These are phyloP conservation scores for Lonicera japonica DNA, from an alignment of 129 eudicot species.

Conservation along the genomic window DNA sequence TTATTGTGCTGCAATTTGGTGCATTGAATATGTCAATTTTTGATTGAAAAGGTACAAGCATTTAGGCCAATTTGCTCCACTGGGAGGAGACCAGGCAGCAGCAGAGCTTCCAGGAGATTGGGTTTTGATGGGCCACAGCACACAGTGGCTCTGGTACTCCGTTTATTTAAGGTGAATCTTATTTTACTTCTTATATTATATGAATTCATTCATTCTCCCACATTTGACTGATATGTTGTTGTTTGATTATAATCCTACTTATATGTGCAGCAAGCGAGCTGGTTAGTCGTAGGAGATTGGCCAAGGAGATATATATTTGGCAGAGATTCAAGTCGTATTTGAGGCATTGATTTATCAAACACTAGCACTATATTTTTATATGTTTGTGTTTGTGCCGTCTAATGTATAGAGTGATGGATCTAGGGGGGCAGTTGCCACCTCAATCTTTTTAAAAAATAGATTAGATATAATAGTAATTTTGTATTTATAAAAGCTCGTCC, in stretches of 20 bases:
- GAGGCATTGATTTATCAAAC: constrained; percentile 11
- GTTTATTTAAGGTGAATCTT: constrained; percentile 66
- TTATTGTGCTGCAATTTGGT: no score
- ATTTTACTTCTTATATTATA: not conserved
- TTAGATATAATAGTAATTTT: no score
- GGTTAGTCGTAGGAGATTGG: constrained; percentile 77
- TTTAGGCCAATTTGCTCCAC: constrained; percentile 85
- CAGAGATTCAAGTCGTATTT: constrained; percentile 88
- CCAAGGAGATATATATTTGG: constrained; percentile 65
- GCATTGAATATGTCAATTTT: not conserved
- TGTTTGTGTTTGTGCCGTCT: not conserved
- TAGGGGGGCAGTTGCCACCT: no score
- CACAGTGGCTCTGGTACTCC: constrained; percentile 98
- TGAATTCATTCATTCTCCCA: not conserved
- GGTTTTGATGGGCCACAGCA: constrained; percentile 89
- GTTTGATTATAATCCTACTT: no score
- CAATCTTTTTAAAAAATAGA: no score
- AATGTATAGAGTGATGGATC: no score
- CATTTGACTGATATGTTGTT: not conserved
- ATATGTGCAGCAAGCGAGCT: constrained; percentile 64
- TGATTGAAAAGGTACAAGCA: constrained; percentile 56
- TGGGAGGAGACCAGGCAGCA: constrained; percentile 99
- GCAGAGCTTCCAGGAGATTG: constrained; percentile 95
- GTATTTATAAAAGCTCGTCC: no score
- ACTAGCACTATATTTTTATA: not conserved